Conservation (phyloP, 495 filamentous ascomycete species). For the Copromyces sp. region DNA sequence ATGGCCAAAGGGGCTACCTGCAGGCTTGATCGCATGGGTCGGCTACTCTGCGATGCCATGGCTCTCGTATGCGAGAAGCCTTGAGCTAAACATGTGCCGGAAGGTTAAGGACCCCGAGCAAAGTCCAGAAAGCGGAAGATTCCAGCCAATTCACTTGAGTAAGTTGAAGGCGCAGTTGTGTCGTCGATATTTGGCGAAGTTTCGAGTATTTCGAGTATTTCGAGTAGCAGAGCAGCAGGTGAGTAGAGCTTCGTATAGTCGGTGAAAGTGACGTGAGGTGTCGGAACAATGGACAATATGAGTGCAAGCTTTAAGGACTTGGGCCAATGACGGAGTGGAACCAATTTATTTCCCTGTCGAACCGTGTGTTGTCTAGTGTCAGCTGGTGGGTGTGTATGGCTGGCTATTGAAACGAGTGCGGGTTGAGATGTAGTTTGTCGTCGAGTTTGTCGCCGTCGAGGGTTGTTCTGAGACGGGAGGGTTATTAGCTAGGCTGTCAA, state of each 20-base stretch:
- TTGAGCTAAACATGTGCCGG: slow-evolving; percentile 30
- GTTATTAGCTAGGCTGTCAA: neutral
- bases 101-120: neutral
- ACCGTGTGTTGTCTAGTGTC: neutral
- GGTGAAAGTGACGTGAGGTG: neutral
- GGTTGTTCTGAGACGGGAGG: neutral
- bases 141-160: neutral
- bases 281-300: neutral
- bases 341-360: neutral
- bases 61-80: slow-evolving; percentile 15
- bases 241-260: neutral
- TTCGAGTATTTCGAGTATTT: neutral
- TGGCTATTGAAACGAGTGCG: neutral
- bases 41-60: slow-evolving; percentile 43
- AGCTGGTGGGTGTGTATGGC: neutral
- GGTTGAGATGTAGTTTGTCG: neutral
- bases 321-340: no score
- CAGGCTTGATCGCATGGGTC: slow-evolving; percentile 44
- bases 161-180: neutral
- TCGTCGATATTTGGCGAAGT: neutral
- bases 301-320: no score
- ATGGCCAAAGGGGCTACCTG: slow-evolving; percentile 69
- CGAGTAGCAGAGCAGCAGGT: neutral
- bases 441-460: neutral
- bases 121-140: neutral